phyloP scores from a whole-genome alignment of 352 stramenopile genomes.

The Phytophthora pluvialis region DNA sequence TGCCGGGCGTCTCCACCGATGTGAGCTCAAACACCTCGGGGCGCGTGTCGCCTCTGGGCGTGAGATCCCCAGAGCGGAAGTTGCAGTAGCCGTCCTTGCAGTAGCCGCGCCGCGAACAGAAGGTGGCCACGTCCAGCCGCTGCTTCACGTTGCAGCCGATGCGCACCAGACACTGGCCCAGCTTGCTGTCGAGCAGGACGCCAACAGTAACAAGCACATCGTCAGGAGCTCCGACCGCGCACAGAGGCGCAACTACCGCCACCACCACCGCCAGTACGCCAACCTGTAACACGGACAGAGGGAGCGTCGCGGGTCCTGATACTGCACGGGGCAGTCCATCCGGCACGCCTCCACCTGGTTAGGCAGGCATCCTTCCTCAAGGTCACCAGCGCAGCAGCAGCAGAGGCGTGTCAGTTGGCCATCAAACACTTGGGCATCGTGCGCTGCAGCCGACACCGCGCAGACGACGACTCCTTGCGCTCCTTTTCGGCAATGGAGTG shows the following conservation, averaged over 20 bases:
- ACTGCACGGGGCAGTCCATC: slow-evolving; percentile 57
- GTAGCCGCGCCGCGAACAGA: slow-evolving; percentile 78
- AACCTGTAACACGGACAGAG: slow-evolving; percentile 82
- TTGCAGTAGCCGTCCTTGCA: slow-evolving; percentile 83
- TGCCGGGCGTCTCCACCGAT: slow-evolving; percentile 55
- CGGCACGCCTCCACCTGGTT: slow-evolving; percentile 59
- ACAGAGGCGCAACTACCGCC: slow-evolving; percentile 6
- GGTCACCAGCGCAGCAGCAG: not conserved
- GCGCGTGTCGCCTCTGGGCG: slow-evolving; percentile 54
- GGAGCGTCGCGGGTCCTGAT: slow-evolving; percentile 60
- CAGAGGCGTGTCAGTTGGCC: slow-evolving; percentile 1
- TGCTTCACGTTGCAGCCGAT: slow-evolving; percentile 73
- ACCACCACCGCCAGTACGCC: not conserved
- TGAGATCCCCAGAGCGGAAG: slow-evolving; percentile 68
- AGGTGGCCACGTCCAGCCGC: slow-evolving; percentile 64
- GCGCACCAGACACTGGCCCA: slow-evolving; percentile 65
- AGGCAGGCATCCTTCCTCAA: slow-evolving; percentile 47
- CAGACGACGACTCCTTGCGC: slow-evolving; percentile 5
- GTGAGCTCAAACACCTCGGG: slow-evolving; percentile 68
- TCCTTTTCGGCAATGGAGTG: slow-evolving; percentile 20
- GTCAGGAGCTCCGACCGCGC: slow-evolving; percentile 13
- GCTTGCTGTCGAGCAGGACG: slow-evolving; percentile 48
- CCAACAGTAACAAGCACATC: slow-evolving; percentile 8
- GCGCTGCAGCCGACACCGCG: not conserved
- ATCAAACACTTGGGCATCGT: not conserved